Evolutionary conservation across 1,139 yeast genomes (phyloP), one percentile per base, ranked within the genome.

Genomic region (Magnusiomyces magnusii): DNA sequence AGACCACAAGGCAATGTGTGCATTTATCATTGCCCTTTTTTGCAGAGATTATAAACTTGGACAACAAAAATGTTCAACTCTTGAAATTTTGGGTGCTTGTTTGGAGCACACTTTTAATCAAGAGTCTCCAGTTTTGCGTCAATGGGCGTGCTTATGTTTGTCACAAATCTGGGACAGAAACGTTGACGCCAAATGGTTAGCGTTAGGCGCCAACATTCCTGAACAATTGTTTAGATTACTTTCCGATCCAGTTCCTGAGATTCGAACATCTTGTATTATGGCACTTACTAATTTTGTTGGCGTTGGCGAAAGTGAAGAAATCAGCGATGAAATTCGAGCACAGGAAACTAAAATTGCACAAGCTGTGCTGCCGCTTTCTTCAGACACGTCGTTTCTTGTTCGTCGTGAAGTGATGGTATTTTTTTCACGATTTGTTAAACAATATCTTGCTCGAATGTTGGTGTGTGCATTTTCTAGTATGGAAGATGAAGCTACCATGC

Each of bases 1-100:
- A 66, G 96, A 91, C 65, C 97, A 92, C 71, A 86, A 89, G 69
- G 98, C 98, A 1, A 89, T 93, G 92, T 87, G 97, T 73, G 95
- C 96, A 0, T 89, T 93, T 70, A 89, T 93, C 41, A 76, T 92
- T 55, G 82, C 97, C 0, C 78, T 92, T 60, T 93, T 93, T 72
- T 87, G 90, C 54, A 81, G 87, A 61, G 95, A 87, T 57, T 89
- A 85, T 71, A 81, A 82, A 58, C 81, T 83, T 63, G 97, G 96
- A 0, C 97, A 91, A 69, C 79, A 88, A 63, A 77, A 87, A 47
- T 86, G 96, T 64, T 85, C 87, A 66, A 85, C 90, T 3, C 77
- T 85, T 7, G 95, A 87, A 60, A 77, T 93, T 21, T 78, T 89
- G 21, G 79, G 79, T 58, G 88, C 88, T 54, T 80, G 96, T 63